Evolutionary conservation across 176 grass and related monocot genomes (phyloP).

Genomic region (Coix lacrymajobi): DNA sequence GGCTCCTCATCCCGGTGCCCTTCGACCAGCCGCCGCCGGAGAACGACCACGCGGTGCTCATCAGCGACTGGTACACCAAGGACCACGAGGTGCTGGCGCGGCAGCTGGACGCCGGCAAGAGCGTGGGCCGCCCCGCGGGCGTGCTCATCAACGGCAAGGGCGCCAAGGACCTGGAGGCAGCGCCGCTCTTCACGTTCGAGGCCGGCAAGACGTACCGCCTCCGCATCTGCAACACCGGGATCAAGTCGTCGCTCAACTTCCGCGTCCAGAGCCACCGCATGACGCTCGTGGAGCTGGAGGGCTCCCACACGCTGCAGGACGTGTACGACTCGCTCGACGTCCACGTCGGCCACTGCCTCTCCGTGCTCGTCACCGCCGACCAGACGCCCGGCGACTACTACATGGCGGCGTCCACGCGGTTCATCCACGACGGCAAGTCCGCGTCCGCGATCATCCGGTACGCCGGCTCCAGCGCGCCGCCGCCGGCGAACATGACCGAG

Average conservation of each 20-base stretch:
- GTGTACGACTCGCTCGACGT: conserved; percentile 55
- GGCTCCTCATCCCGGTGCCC: conserved; percentile 73
- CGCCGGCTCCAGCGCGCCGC: conserved; percentile 43
- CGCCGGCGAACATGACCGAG: conserved; percentile 24
- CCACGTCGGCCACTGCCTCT: conserved; percentile 63
- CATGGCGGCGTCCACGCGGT: conserved; percentile 57
- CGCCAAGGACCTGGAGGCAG: not conserved
- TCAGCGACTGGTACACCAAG: conserved; percentile 79
- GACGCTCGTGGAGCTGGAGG: conserved; percentile 66
- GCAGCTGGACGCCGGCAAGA: conserved; percentile 35
- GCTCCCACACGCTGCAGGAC: conserved; percentile 61
- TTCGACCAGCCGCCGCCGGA: conserved; percentile 43
- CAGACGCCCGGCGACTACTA: conserved; percentile 64
- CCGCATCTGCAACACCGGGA: conserved; percentile 65
- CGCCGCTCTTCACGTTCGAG: conserved; percentile 49
- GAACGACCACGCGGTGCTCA: conserved; percentile 45
- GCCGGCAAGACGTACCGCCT: conserved; percentile 57
- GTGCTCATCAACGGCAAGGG: conserved; percentile 59
- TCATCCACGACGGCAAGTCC: conserved; percentile 28
- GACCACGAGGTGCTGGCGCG: conserved; percentile 42
- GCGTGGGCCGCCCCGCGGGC: conserved; percentile 40
- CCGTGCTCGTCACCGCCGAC: conserved; percentile 60
- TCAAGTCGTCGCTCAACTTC: conserved; percentile 76
- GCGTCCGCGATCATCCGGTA: conserved; percentile 43
- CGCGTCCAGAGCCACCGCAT: conserved; percentile 72